These are phyloP conservation scores for Epichloe typhina DNA, from an alignment of 2,329 filamentous ascomycete species.

Conservation along the genomic window DNA sequence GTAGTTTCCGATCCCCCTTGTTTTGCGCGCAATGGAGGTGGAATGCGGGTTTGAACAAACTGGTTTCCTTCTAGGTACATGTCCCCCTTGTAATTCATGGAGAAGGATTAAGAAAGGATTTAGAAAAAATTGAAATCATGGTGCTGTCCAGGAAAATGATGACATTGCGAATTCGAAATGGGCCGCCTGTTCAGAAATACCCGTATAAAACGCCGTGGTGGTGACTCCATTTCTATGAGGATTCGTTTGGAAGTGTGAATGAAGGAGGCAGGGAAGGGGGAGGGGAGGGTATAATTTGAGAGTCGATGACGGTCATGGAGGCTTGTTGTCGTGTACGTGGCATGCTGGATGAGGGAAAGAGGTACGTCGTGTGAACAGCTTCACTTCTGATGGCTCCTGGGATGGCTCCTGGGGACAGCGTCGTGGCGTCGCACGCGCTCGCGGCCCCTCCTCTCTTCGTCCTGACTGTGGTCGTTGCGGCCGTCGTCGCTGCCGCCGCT, in stretches of 20 bases:
- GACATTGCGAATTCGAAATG: no score
- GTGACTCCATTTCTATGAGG: not conserved
- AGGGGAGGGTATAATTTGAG: no score
- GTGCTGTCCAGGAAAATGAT: not conserved
- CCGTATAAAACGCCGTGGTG: no score
- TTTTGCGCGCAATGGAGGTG: not conserved
- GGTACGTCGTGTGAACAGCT: not conserved
- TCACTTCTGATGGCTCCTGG: slow-evolving; percentile 1
- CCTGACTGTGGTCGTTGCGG: slow-evolving; percentile 20
- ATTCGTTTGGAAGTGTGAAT: not conserved
- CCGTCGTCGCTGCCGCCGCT: slow-evolving; percentile 21
- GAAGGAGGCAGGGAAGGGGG: no score
- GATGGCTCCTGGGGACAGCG: not conserved
- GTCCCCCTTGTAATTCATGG: no score
- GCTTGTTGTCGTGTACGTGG: no score
- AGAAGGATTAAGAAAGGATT: not conserved
- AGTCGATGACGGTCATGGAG: no score
- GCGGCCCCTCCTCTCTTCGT: slow-evolving; percentile 8
- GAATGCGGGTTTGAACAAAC: no score
- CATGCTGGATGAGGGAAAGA: no score
- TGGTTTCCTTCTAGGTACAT: no score
- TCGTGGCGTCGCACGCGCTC: slow-evolving; percentile 16
- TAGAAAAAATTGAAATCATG: not conserved
- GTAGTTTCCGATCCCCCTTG: not conserved
- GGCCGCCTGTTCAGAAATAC: no score